Evolutionary conservation across 306 rosid species (phyloP), one percentile per base, ranked within the genome.

Genomic region (Rosa chinensis): DNA sequence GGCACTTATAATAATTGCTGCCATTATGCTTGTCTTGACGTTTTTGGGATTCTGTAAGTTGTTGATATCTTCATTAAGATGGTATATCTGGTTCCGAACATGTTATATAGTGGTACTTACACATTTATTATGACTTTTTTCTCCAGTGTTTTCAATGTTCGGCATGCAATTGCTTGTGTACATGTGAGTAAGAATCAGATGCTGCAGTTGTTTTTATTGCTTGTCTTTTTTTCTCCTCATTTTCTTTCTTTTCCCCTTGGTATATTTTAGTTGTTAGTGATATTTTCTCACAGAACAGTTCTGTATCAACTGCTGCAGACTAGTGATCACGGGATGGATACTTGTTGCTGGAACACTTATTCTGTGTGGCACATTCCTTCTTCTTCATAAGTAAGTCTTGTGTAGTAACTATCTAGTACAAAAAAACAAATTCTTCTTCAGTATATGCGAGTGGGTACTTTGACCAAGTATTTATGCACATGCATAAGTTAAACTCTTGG

Each of bases 311-410:
- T 35, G 50, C 23, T 84, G 88, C 91, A 91, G 96, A 75, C 84
- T 91, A 61, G 78, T 89, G 77, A 76, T 89, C 77, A 47, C 87
- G 18, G 93, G 93, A 28, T 91, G 96, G 96, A 74, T 91, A 74
- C 84, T 91, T 35, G 90, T 91, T 12, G 73, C 91, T 3, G 83
- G 70, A 69, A 81, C 89, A 10, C 85, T 85, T 45, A 66, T 87
- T 52, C 62, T 87, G 72, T 79, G 89, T 20, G 85, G 86, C 45
- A 45, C 87, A 58, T 82, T 84, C 67, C 81, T 89, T 10, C 55
- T 91, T 73, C 85, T 89, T 45, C 86, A 86, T 58, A 89, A 87
- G 96, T 91, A 89, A 89, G 96, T 78, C 40, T 61, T 43, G 10
- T 76, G 64, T 44, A n/a, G 42, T 49, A 42, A 48, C 10, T 13